phyloP scores from a whole-genome alignment of 257 asterid species.

The Forsythia suspensa region DNA sequence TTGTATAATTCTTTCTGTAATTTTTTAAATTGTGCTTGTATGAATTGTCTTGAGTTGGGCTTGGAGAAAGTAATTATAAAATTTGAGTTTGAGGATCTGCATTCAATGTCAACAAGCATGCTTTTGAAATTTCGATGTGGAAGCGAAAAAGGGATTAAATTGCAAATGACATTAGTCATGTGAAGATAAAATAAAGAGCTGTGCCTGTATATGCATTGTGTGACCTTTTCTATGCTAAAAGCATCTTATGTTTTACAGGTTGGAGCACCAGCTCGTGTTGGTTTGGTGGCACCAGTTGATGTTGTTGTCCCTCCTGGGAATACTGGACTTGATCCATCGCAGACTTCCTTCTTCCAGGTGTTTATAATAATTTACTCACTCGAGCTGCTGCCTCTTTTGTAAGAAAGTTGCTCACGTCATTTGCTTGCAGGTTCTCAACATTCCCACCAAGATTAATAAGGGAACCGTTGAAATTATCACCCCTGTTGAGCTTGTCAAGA shows the following conservation, averaged over 20 bases:
- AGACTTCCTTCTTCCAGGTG: slow-evolving; percentile 97
- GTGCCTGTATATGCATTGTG: not conserved
- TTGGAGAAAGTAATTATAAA: not conserved
- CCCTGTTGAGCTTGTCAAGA: slow-evolving; percentile 91
- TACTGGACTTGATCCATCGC: slow-evolving; percentile 95
- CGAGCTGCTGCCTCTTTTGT: not conserved
- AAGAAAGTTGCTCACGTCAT: not conserved
- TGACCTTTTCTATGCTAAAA: not conserved
- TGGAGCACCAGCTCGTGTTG: slow-evolving; percentile 99
- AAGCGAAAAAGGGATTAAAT: not conserved
- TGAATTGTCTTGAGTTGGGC: not conserved
- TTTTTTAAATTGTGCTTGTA: not conserved
- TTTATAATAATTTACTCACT: not conserved
- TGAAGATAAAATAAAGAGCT: not conserved
- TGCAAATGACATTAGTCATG: not conserved
- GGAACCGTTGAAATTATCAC: slow-evolving; percentile 97
- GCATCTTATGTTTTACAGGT: slow-evolving; percentile 43
- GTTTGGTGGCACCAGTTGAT: slow-evolving; percentile 89
- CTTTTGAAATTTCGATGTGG: not conserved
- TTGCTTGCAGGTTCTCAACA: slow-evolving; percentile 67
- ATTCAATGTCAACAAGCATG: not conserved
- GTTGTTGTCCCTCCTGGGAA: slow-evolving; percentile 97
- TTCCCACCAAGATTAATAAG: slow-evolving; percentile 97
- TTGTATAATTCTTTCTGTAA: not conserved
- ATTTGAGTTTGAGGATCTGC: not conserved